phyloP scores from a whole-genome alignment of 2,329 filamentous ascomycete species.

The Fusarium sp. region DNA sequence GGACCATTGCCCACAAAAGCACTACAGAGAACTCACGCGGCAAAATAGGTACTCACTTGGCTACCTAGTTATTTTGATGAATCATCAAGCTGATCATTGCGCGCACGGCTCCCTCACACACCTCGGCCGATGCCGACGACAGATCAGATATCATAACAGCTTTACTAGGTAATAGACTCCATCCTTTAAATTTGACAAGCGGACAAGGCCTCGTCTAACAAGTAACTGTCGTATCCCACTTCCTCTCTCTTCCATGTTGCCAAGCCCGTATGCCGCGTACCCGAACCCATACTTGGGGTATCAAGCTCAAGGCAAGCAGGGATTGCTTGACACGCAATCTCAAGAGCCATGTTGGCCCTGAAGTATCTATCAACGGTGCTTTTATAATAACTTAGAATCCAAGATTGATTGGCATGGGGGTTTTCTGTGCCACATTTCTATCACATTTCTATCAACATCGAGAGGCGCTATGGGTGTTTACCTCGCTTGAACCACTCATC shows the following conservation, averaged over 20 bases:
- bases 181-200: neutral
- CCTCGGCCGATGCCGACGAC: neutral
- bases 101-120: too few relatives aligned
- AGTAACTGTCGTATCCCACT: neutral
- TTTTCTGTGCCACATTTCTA: too few relatives aligned
- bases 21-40: constrained; percentile 14
- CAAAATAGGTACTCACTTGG: constrained; percentile 14
- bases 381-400: too few relatives aligned
- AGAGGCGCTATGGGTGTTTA: too few relatives aligned
- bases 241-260: neutral
- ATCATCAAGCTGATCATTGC: neutral
- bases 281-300: constrained; percentile 8
- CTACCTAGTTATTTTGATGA: neutral
- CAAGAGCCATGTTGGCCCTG: constrained; percentile 1
- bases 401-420: too few relatives aligned
- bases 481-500: too few relatives aligned
- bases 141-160: neutral
- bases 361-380: neutral
- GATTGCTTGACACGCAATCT: constrained; percentile 3
- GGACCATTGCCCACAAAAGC: constrained; percentile 11
- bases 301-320: constrained; percentile 1
- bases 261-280: neutral
- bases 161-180: neutral
- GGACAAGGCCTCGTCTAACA: neutral
- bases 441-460: too few relatives aligned